Evolutionary conservation across 1,284 basidiomycete species (phyloP), one percentile per base, ranked within the genome.

Genomic region (Apiotrichum gamsii): DNA sequence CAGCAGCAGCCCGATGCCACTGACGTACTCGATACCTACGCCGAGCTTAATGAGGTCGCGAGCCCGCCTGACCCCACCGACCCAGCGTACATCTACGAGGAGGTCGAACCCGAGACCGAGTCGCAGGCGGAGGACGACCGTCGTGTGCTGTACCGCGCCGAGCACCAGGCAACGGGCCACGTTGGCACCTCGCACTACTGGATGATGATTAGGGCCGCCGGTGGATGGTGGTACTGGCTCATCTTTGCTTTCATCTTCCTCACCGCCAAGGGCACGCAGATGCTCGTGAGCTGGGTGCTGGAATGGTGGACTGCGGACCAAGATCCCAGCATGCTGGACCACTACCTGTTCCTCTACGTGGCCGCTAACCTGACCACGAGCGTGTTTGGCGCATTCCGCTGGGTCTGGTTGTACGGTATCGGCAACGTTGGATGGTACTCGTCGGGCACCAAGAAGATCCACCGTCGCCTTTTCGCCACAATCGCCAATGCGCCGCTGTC

Each of bases 401-500:
- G 72, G 71, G 51, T 72, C 3, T 71, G 69, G 70, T 59, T 73
- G 6, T 73, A 73, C 36, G 68, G 69, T 8, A 33, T 70, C 4
- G 55, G 58, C 8, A 60, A 60, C 42, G 51, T 51, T 45, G 85
- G 85, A 21, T 71, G 83, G 52, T 74, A 78, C 53, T 76, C 75
- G 42, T 70, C 84, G 23, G 72, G 75, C 6, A 83, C 82, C 1
- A 82, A 81, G 52, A 75, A 67, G 18, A 72, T 89, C 34, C 87
- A 85, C 70, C 77, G 74, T 57, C 69, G 70, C 37, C 79, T 81
- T 11, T 72, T 83, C 39, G 69, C 59, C 24, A 75, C 75, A 18
- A 79, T 89, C 9, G 68, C 86, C 19, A 72, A 75, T 10, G 85
- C 85, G 0, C 85, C 86, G 0, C 73, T 84, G 37, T 77, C 81